Evolutionary conservation across 495 filamentous ascomycete species (phyloP), one percentile per base, ranked within the genome.

Genomic region (Halenospora varia): DNA sequence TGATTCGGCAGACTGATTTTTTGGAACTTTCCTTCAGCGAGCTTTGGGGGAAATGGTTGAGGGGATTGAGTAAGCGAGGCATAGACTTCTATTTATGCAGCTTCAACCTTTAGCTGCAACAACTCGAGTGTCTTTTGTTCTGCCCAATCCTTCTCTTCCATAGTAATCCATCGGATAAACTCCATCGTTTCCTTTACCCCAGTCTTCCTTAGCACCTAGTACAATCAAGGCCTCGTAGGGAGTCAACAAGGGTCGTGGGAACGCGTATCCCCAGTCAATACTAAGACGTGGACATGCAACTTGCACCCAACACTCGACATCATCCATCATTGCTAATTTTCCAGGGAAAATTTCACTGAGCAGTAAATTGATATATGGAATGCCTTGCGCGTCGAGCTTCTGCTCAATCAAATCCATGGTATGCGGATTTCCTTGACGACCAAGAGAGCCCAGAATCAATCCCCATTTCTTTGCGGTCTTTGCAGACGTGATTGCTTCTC

Each of bases 121-220:
- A 13, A 51, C 1, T 24, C 18, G 50, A 17, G 41, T 13, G 23
- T 61, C 53, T 39, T 60, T 66, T 24, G 61, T 62, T 41, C 95
- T 82, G 13, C 94, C 94, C 35, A 98, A 70, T 0, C 94, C 94
- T 11, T 96, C 90, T 69, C 88, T 94, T 0, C 85, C 90, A 76
- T 98, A 98, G 61, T 94, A 98, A 71, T 97, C 92, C 94, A 98
- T 98, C 3, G 90, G 90, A 71, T 98, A 98, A n/a, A 92, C 79
- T 3, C 82, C 87, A 15, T 75, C 73, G 56, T 86, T 84, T 18
- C 68, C 75, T 48, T 75, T 75, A 10, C 82, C 80, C 93, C 93
- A 96, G 51, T 84, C 85, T 57, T 93, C 78, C 62, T 79, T 82
- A 51, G 83, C 82, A 2, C 87, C 89, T 45, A 98, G 71, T 29